Percentiles rank a stretch among this genome's conserved stretches.
Evolutionary conservation across 352 stramenopile genomes (phyloP).

Genomic region (Phytophthora brassicae): DNA sequence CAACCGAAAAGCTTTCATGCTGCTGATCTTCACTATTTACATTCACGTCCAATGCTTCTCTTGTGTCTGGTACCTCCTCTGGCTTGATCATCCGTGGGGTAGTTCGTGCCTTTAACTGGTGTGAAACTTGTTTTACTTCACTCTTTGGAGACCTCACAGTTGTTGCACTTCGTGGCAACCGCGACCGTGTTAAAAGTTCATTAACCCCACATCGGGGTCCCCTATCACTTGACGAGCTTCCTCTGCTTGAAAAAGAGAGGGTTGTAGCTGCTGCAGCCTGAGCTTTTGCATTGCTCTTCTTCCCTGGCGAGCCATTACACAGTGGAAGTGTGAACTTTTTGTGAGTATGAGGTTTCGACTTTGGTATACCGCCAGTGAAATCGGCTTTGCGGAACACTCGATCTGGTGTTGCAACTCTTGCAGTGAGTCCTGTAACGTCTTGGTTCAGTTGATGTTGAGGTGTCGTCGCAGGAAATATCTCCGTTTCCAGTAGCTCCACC

Average conservation of each 20-base stretch:
- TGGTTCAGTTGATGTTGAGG: slow-evolving; percentile 18
- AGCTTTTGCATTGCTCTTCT: slow-evolving; percentile 10
- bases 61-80: background rate
- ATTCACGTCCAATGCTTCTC: background rate
- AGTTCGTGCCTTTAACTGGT: slow-evolving; percentile 5
- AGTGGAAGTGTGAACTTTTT: slow-evolving; percentile 44
- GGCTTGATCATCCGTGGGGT: slow-evolving; percentile 17
- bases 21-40: background rate
- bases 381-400: slow-evolving; percentile 45
- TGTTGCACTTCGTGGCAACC: slow-evolving; percentile 15
- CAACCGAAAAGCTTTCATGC: background rate
- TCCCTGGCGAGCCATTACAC: slow-evolving; percentile 39
- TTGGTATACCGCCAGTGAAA: slow-evolving; percentile 32
- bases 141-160: slow-evolving; percentile 2
- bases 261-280: slow-evolving; percentile 19
- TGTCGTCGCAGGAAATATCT: slow-evolving; percentile 5
- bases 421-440: slow-evolving; percentile 31
- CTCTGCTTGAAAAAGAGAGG: slow-evolving; percentile 7
- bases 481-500: slow-evolving; percentile 40
- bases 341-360: slow-evolving; percentile 41
- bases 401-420: slow-evolving; percentile 29
- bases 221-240: background rate
- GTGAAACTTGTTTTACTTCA: background rate
- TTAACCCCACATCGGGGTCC: background rate
- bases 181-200: slow-evolving; percentile 1